Base-by-base conservation (phyloP, 2,329 filamentous ascomycete genomes). In the Aspergillus intermedius region DNA sequence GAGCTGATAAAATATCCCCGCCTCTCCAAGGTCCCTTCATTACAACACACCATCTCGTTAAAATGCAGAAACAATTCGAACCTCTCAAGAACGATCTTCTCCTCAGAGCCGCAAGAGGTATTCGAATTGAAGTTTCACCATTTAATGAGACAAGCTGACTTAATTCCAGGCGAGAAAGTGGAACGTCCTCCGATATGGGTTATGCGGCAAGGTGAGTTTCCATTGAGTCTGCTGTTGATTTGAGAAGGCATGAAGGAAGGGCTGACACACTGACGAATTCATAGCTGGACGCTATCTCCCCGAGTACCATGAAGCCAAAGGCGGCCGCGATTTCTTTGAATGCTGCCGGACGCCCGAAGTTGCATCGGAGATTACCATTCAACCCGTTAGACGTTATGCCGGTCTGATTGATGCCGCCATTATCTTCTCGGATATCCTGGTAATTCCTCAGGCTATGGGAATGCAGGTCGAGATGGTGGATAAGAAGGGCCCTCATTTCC, bases 381-480 rank as follows among this genome's bases (percentile, higher is more conserved):
- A 98, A 71, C 93, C 93, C 46, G 84, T 98, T 62, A 90, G 96
- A 60, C 89, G 93, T 46, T 98, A 84, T 66, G 84, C 80, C 39
- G 91, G 90, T 40, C 84, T 98, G 53, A 82, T 98, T 60, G 93
- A 98, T 70, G 91, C 90, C 23, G 91, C 93, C 51, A 98, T 98
- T 63, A 98, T 98, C 70, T 98, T 98, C 78, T 95, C 89, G 49
- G 93, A 98, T 67, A 98, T 98, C 57, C 82, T 98, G 34, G 93
- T 98, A 42, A 91, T 98, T 54, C 93, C 93, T 0, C 93, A 98
- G 74, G 93, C 93, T 28, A 88, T 98, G 82, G 93, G 93, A 1
- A 98, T 98, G 93, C 78, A 79, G n/a, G 93, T 98, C 23, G 87
- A 97, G 69, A 98, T 98, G 93, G 79, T 97, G 9, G 91, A 96